These are phyloP conservation scores for Hirschfeldia incana DNA, from an alignment of 345 rosid genomes.

Conservation along the genomic window DNA sequence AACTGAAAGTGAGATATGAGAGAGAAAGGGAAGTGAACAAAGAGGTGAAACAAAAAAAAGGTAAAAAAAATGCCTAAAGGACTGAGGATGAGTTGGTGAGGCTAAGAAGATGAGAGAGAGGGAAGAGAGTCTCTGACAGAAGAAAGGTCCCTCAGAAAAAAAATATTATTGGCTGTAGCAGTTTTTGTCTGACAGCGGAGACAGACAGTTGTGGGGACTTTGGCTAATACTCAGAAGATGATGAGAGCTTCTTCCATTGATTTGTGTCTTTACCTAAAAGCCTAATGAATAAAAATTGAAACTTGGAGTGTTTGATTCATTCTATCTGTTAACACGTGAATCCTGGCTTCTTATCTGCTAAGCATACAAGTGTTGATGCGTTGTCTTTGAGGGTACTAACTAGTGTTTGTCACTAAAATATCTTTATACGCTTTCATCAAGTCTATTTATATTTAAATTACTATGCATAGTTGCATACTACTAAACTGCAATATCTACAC, in stretches of 20 bases:
- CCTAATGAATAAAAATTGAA: not conserved
- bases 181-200: conserved; percentile 76
- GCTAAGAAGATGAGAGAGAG: conserved; percentile 26
- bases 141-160: conserved; percentile 43
- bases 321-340: conserved; percentile 21
- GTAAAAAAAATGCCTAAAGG: not conserved
- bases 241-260: conserved; percentile 25
- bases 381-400: conserved; percentile 35
- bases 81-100: conserved; percentile 45
- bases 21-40: conserved; percentile 10
- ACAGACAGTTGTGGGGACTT: conserved; percentile 78
- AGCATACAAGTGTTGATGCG: conserved; percentile 35
- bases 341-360: conserved; percentile 23
- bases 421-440: not conserved
- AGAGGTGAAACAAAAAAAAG: not conserved
- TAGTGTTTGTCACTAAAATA: conserved; percentile 28
- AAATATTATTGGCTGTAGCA: conserved; percentile 74
- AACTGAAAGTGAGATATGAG: conserved; percentile 27
- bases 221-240: conserved; percentile 27
- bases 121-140: conserved; percentile 42
- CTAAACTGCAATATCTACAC: conserved; percentile 14
- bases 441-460: not conserved
- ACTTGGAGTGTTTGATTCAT: conserved; percentile 10
- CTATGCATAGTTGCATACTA: not conserved
- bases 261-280: conserved; percentile 10